Base-by-base conservation (phyloP, 192 early-diverging fungal species). In the Coemansia sp. region DNA sequence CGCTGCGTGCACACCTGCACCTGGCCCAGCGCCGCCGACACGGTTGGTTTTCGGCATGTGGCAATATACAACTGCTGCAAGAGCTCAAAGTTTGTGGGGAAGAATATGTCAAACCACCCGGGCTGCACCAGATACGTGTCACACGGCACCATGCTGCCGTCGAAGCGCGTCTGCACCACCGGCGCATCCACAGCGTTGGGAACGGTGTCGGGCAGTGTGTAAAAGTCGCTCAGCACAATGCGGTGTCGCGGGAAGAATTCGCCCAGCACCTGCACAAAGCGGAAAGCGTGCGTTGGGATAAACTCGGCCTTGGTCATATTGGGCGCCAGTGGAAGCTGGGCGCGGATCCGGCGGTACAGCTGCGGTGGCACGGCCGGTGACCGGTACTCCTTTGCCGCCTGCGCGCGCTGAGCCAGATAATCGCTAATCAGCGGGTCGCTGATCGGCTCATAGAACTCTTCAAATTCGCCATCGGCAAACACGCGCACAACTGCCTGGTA, bases 61-160 rank as follows among this genome's bases (percentile, higher is more conserved):
- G 62, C 50, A 19, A 80, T 70, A 68, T 98, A 94, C 74, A 98
- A 78, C 29, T 84, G 82, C 55, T 67, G 60, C 63, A 94, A 57
- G 12, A 92, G 69, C 59, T 91, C 90, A 83, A 95, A 99, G 68
- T 99, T 87, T 19, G 94, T 97, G 3, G 96, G 96, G 62, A 97
- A 99, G 72, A 99, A 97, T 41, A 99, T 95, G 62, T 98, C 95
- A 76, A 99, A 99, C 84, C 85, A 96, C 9, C 96, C 96, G 4
- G 93, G 96, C 68, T 93, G 91, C 7, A 99, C 94, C 70, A 99
- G 87, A 57, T 95, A 96, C 0, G 93, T 96, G 23, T 87, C 87
- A 56, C 92, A 94, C 11, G 96, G 88, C 6, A 99, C 88, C 92
- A 96, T 99, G 21, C 79, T 82, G 2, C 90, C 86, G 41, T 82